Conservation (phyloP, 2,329 filamentous ascomycete species). For the Rhinocladiella mackenziei region DNA sequence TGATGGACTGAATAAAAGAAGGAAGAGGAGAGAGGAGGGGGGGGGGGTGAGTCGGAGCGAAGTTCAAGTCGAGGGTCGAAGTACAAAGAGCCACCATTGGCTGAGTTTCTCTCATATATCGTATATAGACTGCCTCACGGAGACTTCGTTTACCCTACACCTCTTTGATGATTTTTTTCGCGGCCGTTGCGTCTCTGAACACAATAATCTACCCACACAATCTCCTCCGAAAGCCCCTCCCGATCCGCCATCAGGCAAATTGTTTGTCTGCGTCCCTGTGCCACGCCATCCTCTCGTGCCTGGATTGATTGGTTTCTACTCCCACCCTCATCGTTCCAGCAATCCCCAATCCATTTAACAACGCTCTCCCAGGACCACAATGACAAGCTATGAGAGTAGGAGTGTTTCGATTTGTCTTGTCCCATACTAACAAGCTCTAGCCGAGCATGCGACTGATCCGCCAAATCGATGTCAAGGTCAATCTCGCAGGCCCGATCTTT, state of each 20-base stretch:
- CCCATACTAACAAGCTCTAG: conserved; percentile 16
- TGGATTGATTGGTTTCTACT: conserved; percentile 10
- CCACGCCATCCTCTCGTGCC: conserved; percentile 25
- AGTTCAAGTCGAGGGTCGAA: no score
- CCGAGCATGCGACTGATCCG: conserved; percentile 28
- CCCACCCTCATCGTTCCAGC: no score
- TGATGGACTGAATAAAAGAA: no score
- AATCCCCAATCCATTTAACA: conserved; percentile 1
- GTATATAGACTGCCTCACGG: no score
- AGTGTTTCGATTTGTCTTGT: background rate
- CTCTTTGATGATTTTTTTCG: no score
- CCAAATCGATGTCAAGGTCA: conserved; percentile 25
- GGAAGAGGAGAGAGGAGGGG: background rate
- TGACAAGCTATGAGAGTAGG: conserved; percentile 32
- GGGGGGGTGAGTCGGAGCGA: background rate
- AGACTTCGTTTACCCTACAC: no score
- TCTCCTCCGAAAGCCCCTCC: background rate
- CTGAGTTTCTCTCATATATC: no score
- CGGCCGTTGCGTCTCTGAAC: no score
- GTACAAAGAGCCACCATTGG: no score
- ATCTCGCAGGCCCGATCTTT: conserved; percentile 58
- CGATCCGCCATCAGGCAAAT: background rate
- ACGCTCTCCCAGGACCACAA: conserved; percentile 11
- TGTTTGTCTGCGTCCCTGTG: background rate
- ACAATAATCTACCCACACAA: background rate